These are phyloP conservation scores for Elongisporangium senticosum DNA, from an alignment of 352 stramenopile genomes.

Conservation along the genomic window DNA sequence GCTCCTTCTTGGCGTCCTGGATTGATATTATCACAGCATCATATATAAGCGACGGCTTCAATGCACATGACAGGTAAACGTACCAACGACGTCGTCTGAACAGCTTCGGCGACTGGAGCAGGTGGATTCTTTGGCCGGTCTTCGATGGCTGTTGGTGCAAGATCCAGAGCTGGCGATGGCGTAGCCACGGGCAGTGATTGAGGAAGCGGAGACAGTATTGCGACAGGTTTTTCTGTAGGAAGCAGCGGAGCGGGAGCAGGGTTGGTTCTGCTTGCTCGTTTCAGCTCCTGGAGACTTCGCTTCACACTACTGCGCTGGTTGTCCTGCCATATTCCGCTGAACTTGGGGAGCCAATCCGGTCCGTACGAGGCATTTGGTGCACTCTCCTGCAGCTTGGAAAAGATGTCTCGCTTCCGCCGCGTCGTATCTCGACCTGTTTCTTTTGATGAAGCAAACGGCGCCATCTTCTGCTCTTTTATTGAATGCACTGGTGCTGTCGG, in stretches of 20 bases:
- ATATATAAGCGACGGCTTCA: constrained; percentile 6
- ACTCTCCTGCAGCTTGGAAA: constrained; percentile 16
- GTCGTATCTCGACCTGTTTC: neutral
- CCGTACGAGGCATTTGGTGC: constrained; percentile 16
- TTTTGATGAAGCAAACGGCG: neutral
- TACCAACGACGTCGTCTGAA: constrained; percentile 3
- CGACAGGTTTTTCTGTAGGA: neutral
- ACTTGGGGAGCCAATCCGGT: constrained; percentile 66
- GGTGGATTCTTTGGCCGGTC: neutral
- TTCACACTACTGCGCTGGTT: constrained; percentile 55
- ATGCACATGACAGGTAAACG: constrained; percentile 2
- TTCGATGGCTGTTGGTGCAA: constrained; percentile 1
- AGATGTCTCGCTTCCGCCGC: constrained; percentile 20
- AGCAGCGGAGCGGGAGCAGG: neutral
- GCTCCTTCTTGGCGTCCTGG: constrained; percentile 49
- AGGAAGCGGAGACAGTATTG: neutral
- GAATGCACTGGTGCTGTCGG: neutral
- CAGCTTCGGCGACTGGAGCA: constrained; percentile 1
- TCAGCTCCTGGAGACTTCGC: constrained; percentile 34
- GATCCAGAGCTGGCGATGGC: neutral
- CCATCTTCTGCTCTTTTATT: constrained; percentile 6
- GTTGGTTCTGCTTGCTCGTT: constrained; percentile 2
- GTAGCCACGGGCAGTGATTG: neutral
- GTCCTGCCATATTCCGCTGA: constrained; percentile 73
- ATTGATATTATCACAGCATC: neutral